These are phyloP conservation scores for Colletotrichum melonis DNA, from an alignment of 2,329 filamentous ascomycete genomes.

Conservation along the genomic window DNA sequence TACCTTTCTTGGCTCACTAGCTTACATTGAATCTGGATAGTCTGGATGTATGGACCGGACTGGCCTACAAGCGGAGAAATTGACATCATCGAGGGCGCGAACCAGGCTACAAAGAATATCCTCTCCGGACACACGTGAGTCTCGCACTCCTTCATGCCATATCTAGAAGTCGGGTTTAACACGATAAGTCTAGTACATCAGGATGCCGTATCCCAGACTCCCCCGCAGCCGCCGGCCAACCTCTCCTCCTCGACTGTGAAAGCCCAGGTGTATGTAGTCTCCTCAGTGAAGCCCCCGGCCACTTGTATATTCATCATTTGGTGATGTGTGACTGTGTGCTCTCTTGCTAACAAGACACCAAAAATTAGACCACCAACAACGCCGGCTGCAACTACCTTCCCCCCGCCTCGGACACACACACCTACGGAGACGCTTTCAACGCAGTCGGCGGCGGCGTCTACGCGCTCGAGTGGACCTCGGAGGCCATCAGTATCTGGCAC, in stretches of 20 bases:
- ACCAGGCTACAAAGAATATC: constrained; percentile 67
- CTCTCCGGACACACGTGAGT: constrained; percentile 71
- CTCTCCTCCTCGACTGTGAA: constrained; percentile 40
- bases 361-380: constrained; percentile 41
- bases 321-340: not conserved
- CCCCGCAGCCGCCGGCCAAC: constrained; percentile 30
- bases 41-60: constrained; percentile 64
- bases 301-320: not conserved
- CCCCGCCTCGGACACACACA: constrained; percentile 52
- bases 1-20: not conserved
- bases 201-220: constrained; percentile 44
- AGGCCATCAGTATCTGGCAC: constrained; percentile 80
- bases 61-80: constrained; percentile 76
- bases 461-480: constrained; percentile 76
- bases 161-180: constrained; percentile 36
- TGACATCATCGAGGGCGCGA: constrained; percentile 78
- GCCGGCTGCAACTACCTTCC: constrained; percentile 59
- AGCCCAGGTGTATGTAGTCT: constrained; percentile 33
- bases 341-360: not conserved
- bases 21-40: constrained; percentile 41
- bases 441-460: constrained; percentile 74
- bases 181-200: constrained; percentile 5
- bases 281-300: not conserved
- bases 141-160: no score
- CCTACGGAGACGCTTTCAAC: constrained; percentile 76